Percentiles rank a stretch among this genome's conserved stretches.
Evolutionary conservation across 2,329 filamentous ascomycete genomes (phyloP).

Genomic region (Tolypocladium album): DNA sequence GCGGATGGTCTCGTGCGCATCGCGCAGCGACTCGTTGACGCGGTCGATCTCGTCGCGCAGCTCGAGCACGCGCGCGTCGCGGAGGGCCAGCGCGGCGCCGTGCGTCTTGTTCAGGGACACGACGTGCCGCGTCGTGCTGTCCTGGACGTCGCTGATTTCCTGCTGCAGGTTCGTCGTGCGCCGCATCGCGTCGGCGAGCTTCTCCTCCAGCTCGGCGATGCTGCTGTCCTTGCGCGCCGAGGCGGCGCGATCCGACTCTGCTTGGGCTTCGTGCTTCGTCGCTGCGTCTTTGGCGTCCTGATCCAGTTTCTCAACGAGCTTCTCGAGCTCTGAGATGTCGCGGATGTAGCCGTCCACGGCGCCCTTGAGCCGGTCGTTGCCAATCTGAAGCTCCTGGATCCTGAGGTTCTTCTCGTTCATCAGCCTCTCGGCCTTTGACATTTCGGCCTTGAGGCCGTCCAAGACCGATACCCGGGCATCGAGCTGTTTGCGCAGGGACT

Average conservation of each 20-base stretch:
- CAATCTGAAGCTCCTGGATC: slow-evolving; percentile 37
- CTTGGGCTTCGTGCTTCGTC: slow-evolving; percentile 20
- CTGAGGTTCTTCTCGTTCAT: slow-evolving; percentile 26
- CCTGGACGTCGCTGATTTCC: slow-evolving; percentile 26
- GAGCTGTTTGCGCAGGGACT: slow-evolving; percentile 45
- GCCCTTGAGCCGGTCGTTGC: slow-evolving; percentile 37
- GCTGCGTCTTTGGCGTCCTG: slow-evolving; percentile 17
- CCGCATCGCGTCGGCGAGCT: slow-evolving; percentile 29
- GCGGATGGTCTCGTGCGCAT: slow-evolving; percentile 35
- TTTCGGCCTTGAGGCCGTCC: slow-evolving; percentile 33
- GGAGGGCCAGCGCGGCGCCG: slow-evolving; percentile 35
- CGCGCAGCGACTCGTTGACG: slow-evolving; percentile 31
- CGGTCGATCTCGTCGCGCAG: slow-evolving; percentile 37
- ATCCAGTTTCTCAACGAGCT: slow-evolving; percentile 38
- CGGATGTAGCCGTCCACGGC: slow-evolving; percentile 41
- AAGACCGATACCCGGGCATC: slow-evolving; percentile 39
- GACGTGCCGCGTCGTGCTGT: slow-evolving; percentile 21
- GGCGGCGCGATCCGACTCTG: slow-evolving; percentile 20
- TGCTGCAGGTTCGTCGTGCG: slow-evolving; percentile 25
- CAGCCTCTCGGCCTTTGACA: slow-evolving; percentile 20
- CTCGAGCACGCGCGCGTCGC: slow-evolving; percentile 39
- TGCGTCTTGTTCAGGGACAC: slow-evolving; percentile 27
- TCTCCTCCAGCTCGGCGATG: slow-evolving; percentile 31
- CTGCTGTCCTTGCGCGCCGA: slow-evolving; percentile 24
- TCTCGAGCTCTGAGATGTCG: slow-evolving; percentile 44